These are phyloP conservation scores for Boletus pseudo-olivaceus DNA, from an alignment of 768 basidiomycete species.

Conservation along the genomic window DNA sequence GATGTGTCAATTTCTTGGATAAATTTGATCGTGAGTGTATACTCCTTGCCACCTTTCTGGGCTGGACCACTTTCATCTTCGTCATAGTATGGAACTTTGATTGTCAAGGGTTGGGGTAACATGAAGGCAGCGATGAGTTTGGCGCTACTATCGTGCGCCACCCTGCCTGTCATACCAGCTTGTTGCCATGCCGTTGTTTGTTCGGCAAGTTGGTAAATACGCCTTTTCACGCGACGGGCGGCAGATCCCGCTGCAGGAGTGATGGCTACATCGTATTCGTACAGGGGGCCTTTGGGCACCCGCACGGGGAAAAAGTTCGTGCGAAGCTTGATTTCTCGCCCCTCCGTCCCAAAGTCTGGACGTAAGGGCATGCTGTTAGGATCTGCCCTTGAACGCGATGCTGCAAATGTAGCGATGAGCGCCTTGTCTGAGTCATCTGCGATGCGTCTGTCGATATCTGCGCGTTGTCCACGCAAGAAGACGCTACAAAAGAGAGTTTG, in stretches of 20 bases:
- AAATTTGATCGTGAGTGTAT: constrained; percentile 42
- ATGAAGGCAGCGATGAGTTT: constrained; percentile 42
- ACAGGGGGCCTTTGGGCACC: constrained; percentile 44
- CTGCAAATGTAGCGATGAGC: constrained; percentile 36
- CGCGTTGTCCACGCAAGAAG: constrained; percentile 39
- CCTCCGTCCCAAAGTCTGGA: constrained; percentile 44
- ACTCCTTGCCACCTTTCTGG: constrained; percentile 36
- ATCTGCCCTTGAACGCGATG: constrained; percentile 18
- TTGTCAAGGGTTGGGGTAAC: constrained; percentile 40
- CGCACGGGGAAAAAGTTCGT: constrained; percentile 52
- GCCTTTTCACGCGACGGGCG: constrained; percentile 38
- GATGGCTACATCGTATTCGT: constrained; percentile 48
- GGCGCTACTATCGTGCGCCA: constrained; percentile 47
- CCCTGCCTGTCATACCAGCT: constrained; percentile 37
- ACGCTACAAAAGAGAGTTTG: constrained; percentile 29
- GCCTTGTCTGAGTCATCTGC: constrained; percentile 40
- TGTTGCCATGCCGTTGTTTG: constrained; percentile 37
- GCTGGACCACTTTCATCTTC: constrained; percentile 40
- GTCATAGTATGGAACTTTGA: constrained; percentile 42
- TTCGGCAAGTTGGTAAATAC: constrained; percentile 51
- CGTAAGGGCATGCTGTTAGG: constrained; percentile 41
- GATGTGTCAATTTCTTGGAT: constrained; percentile 43
- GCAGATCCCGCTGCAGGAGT: constrained; percentile 33
- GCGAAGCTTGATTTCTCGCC: constrained; percentile 44
- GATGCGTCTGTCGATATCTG: constrained; percentile 53